Evolutionary conservation across 2,329 filamentous ascomycete genomes (phyloP).

Genomic region (Alternaria angustiovoidea): DNA sequence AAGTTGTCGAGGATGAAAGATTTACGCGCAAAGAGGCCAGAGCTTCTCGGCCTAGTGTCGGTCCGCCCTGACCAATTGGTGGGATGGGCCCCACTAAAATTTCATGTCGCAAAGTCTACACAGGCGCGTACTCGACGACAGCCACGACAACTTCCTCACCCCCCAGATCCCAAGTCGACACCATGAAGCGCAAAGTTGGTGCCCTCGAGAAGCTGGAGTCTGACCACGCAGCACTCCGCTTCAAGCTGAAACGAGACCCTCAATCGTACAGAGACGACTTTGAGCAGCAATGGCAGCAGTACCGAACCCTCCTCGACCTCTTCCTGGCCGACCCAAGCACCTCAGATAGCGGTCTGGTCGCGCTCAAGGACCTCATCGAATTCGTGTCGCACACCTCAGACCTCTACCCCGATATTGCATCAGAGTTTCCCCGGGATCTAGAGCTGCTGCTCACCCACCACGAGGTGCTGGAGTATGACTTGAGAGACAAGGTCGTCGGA

Average conservation of each 20-base stretch:
- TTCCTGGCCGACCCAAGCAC: conserved; percentile 85
- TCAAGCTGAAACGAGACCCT: conserved; percentile 75
- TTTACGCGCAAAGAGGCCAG: conserved; percentile 18
- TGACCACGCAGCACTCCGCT: conserved; percentile 75
- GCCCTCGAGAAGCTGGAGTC: conserved; percentile 96
- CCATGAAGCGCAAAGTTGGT: conserved; percentile 83
- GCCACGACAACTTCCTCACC: neutral
- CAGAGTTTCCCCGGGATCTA: conserved; percentile 79
- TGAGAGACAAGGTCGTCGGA: conserved; percentile 78
- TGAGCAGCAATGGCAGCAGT: conserved; percentile 85
- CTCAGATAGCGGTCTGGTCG: conserved; percentile 79
- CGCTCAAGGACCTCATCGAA: conserved; percentile 90
- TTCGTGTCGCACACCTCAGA: conserved; percentile 93
- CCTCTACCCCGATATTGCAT: conserved; percentile 85
- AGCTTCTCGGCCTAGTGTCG: conserved; percentile 23
- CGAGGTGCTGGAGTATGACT: conserved; percentile 78
- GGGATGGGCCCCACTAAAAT: conserved; percentile 27
- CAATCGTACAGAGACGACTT: conserved; percentile 86
- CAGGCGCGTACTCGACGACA: conserved; percentile 8
- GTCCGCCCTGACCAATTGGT: conserved; percentile 22
- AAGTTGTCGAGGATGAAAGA: conserved; percentile 14
- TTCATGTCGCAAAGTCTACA: conserved; percentile 23
- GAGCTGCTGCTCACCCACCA: conserved; percentile 84
- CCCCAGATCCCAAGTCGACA: neutral
- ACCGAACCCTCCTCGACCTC: conserved; percentile 88